Evolutionary conservation across 805 yeast species (phyloP).

Genomic region (Jamesozyma lodderae): DNA sequence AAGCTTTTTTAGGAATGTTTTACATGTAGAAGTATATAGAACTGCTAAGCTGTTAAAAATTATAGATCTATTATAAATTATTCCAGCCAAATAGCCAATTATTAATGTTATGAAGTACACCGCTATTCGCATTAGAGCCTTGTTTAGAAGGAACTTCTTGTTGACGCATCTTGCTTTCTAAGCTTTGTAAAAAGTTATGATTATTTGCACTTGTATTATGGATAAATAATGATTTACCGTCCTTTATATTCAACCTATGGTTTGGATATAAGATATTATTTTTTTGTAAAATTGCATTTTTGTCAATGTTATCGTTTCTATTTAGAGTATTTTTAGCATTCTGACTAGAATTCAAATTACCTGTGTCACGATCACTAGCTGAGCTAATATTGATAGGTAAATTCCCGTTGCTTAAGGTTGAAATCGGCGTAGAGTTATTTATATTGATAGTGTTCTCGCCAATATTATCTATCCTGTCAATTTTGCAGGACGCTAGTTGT

Average conservation of each 20-base stretch:
- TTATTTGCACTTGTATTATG: conserved; percentile 19
- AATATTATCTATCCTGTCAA: conserved; percentile 25
- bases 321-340: neutral
- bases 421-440: neutral
- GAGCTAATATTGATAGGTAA: neutral
- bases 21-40: neutral
- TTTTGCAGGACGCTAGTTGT: conserved; percentile 38
- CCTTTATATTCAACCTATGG: conserved; percentile 32
- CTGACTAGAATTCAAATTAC: neutral
- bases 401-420: neutral
- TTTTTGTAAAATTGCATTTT: neutral
- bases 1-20: neutral
- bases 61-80: conserved; percentile 26
- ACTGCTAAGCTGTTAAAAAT: neutral
- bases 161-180: conserved; percentile 26
- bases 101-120: conserved; percentile 30
- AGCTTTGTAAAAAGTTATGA: conserved; percentile 20
- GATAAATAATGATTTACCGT: conserved; percentile 36
- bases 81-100: conserved; percentile 52
- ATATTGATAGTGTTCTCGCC: conserved; percentile 12
- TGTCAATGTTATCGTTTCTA: neutral
- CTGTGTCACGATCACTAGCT: too few species aligned
- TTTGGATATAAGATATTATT: conserved; percentile 12
- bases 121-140: conserved; percentile 7
- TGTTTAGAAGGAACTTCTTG: conserved; percentile 16